Evolutionary conservation across 345 rosid species (phyloP), one percentile per base, ranked within the genome.

Genomic region (Moricandia arvensis): DNA sequence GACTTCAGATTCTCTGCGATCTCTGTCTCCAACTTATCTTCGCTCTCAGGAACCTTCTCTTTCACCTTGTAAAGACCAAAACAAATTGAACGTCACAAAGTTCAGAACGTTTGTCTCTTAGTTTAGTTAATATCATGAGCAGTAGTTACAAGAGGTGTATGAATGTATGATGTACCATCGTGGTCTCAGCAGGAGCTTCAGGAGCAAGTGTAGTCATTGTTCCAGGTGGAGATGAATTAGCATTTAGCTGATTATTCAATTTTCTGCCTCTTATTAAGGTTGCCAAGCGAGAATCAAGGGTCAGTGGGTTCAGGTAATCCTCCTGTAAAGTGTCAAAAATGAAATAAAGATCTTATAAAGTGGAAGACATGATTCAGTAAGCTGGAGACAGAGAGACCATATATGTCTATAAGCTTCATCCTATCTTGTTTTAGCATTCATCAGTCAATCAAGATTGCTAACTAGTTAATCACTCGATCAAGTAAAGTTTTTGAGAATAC

Each of bases 21-120:
- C 89, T 87, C 95, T 1, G 91, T 84, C 80, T 89, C 95, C 89
- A 89, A 90, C 8, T 90, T 84, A 76, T 89, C 95, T 16, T 95
- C 90, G 12, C 88, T 91, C 79, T 91, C 96, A 4, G 88, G 89
- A 71, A 89, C 75, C 85, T 90, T 90, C 87, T 89, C 96, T 72
- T 87, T 85, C 78, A 87, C 92, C 92, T 90, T 21, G 24, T 21
- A 21, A 21, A 43, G 71, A 43, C 57, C 49, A n/a, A n/a, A n/a
- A n/a, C n/a, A n/a, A n/a, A n/a, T n/a, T n/a, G n/a, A n/a, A n/a
- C n/a, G n/a, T n/a, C n/a, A 43, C 51, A 43, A 43, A 43, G 16
- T 43, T 43, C 16, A 43, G 51, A 43, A 43, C 12, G 51, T 5
- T 30, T 43, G 49, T 43, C 49, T 43, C 7, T 43, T 43, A 43